A percentile compares a stretch with the other conserved stretches of the same genome.
Evolutionary conservation across 257 asterid species (phyloP).

Genomic region (Solanum dulcamara): DNA sequence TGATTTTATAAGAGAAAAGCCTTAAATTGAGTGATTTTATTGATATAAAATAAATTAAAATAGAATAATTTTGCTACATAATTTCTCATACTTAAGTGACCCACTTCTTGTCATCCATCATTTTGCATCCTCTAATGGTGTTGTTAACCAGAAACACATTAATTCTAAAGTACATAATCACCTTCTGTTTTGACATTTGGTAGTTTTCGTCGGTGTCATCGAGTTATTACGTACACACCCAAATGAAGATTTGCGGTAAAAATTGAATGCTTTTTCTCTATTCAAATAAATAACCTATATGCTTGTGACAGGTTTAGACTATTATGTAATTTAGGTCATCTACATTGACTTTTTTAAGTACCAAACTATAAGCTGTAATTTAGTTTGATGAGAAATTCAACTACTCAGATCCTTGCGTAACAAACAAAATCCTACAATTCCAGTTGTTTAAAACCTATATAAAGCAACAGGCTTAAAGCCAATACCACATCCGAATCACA

Average conservation of each 20-base stretch:
- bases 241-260: neutral
- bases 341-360: neutral
- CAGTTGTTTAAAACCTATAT: conserved; percentile 10
- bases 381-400: conserved; percentile 18
- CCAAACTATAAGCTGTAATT: neutral
- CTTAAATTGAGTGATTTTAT: too few species aligned
- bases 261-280: neutral
- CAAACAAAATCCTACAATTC: neutral
- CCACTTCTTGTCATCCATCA: too few species aligned
- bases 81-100: too few species aligned
- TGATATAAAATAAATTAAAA: too few species aligned
- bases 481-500: neutral
- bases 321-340: neutral
- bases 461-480: neutral
- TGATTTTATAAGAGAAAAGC: too few species aligned
- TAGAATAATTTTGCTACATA: too few species aligned
- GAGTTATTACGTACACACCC: neutral
- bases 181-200: neutral
- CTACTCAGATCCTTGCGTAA: conserved; percentile 5
- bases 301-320: neutral
- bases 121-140: too few species aligned
- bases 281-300: neutral
- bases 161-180: neutral
- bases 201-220: neutral
- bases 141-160: too few species aligned